Percentiles rank a stretch among this genome's conserved stretches.
phyloP scores from a whole-genome alignment of 208 protist genomes.

The Acanthamoeba culbertsoni region DNA sequence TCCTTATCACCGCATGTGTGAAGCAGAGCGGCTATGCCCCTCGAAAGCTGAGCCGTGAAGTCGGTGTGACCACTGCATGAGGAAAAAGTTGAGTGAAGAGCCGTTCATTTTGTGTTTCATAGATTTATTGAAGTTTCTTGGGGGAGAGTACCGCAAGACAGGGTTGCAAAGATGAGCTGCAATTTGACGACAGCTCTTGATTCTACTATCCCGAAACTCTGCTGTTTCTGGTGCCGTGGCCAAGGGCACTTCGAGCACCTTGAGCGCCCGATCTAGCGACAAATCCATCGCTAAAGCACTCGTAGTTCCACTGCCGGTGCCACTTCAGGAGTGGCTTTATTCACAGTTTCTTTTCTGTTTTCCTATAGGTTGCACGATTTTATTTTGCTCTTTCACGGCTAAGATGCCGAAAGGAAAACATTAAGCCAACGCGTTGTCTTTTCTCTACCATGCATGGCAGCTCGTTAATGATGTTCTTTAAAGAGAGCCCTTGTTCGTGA shows the following conservation, averaged over 20 bases:
- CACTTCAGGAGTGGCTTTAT: too few relatives aligned
- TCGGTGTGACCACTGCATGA: not conserved
- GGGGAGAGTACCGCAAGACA: not conserved
- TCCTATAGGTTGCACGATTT: too few relatives aligned
- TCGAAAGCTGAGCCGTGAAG: not conserved
- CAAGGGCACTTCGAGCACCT: not conserved
- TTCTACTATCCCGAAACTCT: not conserved
- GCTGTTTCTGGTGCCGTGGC: not conserved
- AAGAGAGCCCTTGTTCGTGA: too few relatives aligned
- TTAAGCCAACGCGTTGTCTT: too few relatives aligned
- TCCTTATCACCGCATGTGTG: conserved; percentile 16
- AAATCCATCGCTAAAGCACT: not conserved
- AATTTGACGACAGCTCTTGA: not conserved
- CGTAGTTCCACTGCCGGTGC: too few relatives aligned
- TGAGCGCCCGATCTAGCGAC: not conserved
- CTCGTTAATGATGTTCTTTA: too few relatives aligned
- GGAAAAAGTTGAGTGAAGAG: not conserved
- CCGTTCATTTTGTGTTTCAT: not conserved
- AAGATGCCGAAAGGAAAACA: too few relatives aligned
- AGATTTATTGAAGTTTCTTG: not conserved
- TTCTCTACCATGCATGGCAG: too few relatives aligned
- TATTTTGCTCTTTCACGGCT: too few relatives aligned
- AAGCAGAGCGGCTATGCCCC: not conserved
- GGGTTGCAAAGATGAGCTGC: not conserved
- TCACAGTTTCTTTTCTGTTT: too few relatives aligned